Evolutionary conservation across 2,329 filamentous ascomycete species (phyloP).

Genomic region (Tolypocladium tundrense): DNA sequence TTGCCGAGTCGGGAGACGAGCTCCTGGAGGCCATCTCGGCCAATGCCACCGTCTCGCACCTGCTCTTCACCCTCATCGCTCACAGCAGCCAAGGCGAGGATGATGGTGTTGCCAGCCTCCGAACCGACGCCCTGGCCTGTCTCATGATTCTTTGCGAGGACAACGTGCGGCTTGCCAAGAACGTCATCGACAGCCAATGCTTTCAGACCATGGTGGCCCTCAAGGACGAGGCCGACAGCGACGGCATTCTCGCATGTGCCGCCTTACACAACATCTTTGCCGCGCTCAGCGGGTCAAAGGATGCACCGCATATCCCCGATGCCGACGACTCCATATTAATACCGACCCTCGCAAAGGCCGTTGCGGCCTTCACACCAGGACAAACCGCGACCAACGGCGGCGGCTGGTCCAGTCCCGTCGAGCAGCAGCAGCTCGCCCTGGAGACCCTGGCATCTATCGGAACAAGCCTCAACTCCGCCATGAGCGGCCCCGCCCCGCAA

Average conservation of each 20-base stretch:
- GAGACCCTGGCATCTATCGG: slow-evolving; percentile 57
- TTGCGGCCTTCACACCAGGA: slow-evolving; percentile 16
- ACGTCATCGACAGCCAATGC: slow-evolving; percentile 36
- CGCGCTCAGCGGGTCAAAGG: slow-evolving; percentile 18
- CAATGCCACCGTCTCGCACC: slow-evolving; percentile 36
- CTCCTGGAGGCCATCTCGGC: slow-evolving; percentile 43
- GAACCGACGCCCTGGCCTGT: slow-evolving; percentile 41
- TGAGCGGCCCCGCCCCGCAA: slow-evolving; percentile 22
- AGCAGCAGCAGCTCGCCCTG: slow-evolving; percentile 44
- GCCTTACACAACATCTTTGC: slow-evolving; percentile 54
- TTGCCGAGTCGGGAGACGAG: slow-evolving; percentile 51
- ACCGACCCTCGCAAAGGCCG: slow-evolving; percentile 23
- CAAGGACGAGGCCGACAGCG: slow-evolving; percentile 34
- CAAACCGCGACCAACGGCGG: slow-evolving; percentile 18
- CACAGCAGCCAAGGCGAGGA: slow-evolving; percentile 31
- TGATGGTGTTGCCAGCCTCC: slow-evolving; percentile 28
- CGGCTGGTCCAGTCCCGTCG: slow-evolving; percentile 29
- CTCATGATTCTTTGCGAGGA: slow-evolving; percentile 52
- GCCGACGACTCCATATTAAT: slow-evolving; percentile 23
- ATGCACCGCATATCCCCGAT: slow-evolving; percentile 14
- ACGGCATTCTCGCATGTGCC: slow-evolving; percentile 47
- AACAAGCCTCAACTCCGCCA: slow-evolving; percentile 42
- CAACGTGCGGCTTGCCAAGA: slow-evolving; percentile 40
- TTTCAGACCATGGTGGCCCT: slow-evolving; percentile 40
- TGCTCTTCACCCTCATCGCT: slow-evolving; percentile 44